phyloP scores from a whole-genome alignment of 768 basidiomycete species.

The Clathrus columnatus region DNA sequence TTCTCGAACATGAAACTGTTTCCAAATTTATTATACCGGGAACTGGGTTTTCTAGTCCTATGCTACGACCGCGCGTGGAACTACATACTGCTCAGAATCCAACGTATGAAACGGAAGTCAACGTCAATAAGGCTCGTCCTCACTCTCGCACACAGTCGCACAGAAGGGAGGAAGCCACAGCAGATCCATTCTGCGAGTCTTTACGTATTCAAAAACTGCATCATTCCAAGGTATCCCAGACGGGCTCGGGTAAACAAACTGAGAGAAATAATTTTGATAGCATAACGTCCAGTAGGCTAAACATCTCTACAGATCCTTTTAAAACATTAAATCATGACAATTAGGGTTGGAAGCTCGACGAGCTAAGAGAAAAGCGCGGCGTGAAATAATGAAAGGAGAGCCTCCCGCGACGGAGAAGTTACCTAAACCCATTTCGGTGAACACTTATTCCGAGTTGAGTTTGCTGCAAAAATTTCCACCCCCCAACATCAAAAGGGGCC shows the following conservation, averaged over 20 bases:
- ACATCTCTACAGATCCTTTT: background rate
- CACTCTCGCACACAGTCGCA: too few species aligned
- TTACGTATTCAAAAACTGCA: background rate
- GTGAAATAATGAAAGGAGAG: background rate
- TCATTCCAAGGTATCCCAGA: slow-evolving; percentile 1
- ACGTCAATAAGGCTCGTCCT: too few species aligned
- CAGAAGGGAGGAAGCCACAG: too few species aligned
- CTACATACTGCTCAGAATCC: background rate
- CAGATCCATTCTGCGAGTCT: background rate
- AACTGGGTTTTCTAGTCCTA: slow-evolving; percentile 42
- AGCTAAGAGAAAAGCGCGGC: slow-evolving; percentile 15
- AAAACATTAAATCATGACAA: background rate
- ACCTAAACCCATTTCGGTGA: slow-evolving; percentile 21
- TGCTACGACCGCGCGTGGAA: slow-evolving; percentile 41
- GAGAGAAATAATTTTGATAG: slow-evolving; percentile 25
- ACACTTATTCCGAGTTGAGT: slow-evolving; percentile 41
- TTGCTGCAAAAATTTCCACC: slow-evolving; percentile 63
- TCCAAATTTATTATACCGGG: background rate
- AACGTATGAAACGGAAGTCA: background rate
- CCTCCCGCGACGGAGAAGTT: slow-evolving; percentile 15
- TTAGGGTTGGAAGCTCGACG: slow-evolving; percentile 59
- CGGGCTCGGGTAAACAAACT: background rate
- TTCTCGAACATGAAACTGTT: background rate
- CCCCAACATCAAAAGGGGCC: slow-evolving; percentile 50
- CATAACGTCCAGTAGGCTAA: slow-evolving; percentile 27